Evolutionary conservation across 345 rosid genomes (phyloP), one percentile per base, ranked within the genome.

Genomic region (Rhodomyrtus tomentosa): DNA sequence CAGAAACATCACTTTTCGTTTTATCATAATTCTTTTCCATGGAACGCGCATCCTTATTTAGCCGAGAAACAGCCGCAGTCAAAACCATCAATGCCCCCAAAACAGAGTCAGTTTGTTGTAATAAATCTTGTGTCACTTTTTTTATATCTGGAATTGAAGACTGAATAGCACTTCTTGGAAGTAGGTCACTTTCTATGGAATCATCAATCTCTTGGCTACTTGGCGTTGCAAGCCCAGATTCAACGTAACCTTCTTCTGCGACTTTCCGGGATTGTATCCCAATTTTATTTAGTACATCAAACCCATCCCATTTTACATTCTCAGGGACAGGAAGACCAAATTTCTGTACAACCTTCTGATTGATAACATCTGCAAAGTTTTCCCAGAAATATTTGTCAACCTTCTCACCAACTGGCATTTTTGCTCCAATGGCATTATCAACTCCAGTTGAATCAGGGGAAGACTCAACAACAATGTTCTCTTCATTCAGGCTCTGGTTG

Each of bases 41-140:
- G 85, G 62, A 62, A 27, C 24, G 53, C 54, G 84, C 90, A 55
- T 91, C 94, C 85, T 93, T 92, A 82, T 90, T 94, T 87, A 93
- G 88, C 83, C 91, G 95, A 85, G 98, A 91, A 87, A 94, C 91
- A 83, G 95, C 88, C 16, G 98, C 89, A 38, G 95, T 90, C 90
- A 95, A 87, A 88, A 96, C 97, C 98, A 96, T 91, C 85, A 94
- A 89, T 72, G 98, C 95, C 87, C 99, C 98, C 81, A 96, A 91
- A 83, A 95, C 91, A 73, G 96, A 92, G 86, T 96, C 99, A 62
- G 96, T 94, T 91, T 95, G 99, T 87, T 87, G 90, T 62, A 95
- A 90, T 84, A 96, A 87, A 85, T 95, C 99, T 88, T 93, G 88
- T 49, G 96, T 93, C 40, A 92, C 99, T 85, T 89, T 94, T 89